phyloP scores from a whole-genome alignment of 495 filamentous ascomycete species.

The Chaetomium cochliodes region DNA sequence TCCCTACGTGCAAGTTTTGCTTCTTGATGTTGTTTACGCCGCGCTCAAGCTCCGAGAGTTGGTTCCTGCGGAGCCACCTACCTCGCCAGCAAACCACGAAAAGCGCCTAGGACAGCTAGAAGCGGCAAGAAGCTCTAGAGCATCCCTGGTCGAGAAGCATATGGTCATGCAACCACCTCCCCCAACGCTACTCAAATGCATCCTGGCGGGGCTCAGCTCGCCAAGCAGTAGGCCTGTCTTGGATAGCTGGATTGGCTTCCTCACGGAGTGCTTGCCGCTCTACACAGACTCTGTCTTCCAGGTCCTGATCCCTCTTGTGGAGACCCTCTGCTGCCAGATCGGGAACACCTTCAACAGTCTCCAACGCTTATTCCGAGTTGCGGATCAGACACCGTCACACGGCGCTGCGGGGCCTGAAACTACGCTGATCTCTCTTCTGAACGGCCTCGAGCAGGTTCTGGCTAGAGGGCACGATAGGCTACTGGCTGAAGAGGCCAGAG shows the following conservation, averaged over 20 bases:
- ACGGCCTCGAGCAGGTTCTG: constrained; percentile 86
- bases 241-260: constrained; percentile 85
- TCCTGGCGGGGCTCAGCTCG: constrained; percentile 78
- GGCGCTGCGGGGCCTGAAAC: constrained; percentile 55
- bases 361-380: constrained; percentile 53
- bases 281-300: constrained; percentile 84
- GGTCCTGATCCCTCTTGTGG: constrained; percentile 83
- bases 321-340: constrained; percentile 79
- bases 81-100: constrained; percentile 41
- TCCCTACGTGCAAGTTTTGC: constrained; percentile 66
- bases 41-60: constrained; percentile 65
- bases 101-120: constrained; percentile 41
- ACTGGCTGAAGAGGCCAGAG: constrained; percentile 68
- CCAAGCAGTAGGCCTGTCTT: constrained; percentile 70
- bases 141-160: constrained; percentile 34
- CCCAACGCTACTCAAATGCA: constrained; percentile 71
- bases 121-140: constrained; percentile 26
- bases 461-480: constrained; percentile 84
- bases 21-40: constrained; percentile 72
- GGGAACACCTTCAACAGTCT: constrained; percentile 64
- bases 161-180: constrained; percentile 58
- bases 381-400: constrained; percentile 33
- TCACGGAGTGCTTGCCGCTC: constrained; percentile 80
- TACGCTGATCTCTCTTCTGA: constrained; percentile 73
- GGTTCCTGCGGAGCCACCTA: constrained; percentile 43